Percentiles rank a stretch among this genome's conserved stretches.
Conservation (phyloP, 345 rosid genomes). For the Ceriops tagal region DNA sequence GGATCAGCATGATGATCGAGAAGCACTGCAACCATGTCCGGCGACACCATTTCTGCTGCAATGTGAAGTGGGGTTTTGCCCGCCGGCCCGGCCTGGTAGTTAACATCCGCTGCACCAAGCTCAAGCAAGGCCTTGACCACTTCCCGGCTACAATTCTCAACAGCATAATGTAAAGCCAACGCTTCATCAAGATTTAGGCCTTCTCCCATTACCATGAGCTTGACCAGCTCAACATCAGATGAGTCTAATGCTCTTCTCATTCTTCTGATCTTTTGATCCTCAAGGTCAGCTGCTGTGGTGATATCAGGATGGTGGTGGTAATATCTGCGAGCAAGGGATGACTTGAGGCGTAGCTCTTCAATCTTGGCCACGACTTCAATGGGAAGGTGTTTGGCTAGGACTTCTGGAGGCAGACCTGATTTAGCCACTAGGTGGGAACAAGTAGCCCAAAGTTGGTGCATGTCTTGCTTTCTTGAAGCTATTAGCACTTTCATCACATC, state of each 20-base stretch:
- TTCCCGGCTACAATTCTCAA: conserved; percentile 94
- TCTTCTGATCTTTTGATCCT: conserved; percentile 86
- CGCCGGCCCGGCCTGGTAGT: conserved; percentile 84
- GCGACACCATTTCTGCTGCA: conserved; percentile 98
- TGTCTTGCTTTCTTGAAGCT: conserved; percentile 95
- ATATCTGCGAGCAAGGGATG: conserved; percentile 63
- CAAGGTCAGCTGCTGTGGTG: conserved; percentile 64
- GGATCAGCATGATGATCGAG: conserved; percentile 98
- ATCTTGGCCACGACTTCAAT: conserved; percentile 88
- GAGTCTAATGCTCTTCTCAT: conserved; percentile 96
- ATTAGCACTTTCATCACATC: conserved; percentile 95
- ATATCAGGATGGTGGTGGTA: conserved; percentile 54
- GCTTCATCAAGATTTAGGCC: conserved; percentile 97
- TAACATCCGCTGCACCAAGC: conserved; percentile 96
- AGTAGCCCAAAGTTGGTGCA: conserved; percentile 95
- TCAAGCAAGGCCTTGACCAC: conserved; percentile 97
- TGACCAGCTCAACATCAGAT: conserved; percentile 89
- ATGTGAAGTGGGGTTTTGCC: conserved; percentile 92
- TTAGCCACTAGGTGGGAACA: conserved; percentile 97
- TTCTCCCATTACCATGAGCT: conserved; percentile 99
- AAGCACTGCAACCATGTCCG: conserved; percentile 95
- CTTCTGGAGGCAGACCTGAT: conserved; percentile 90
- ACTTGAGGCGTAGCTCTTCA: conserved; percentile 87
- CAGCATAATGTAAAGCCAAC: conserved; percentile 90
- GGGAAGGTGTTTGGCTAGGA: conserved; percentile 86